Evolutionary conservation across 1,139 yeast species (phyloP).

Genomic region (Debaryomyces subglobosus): DNA sequence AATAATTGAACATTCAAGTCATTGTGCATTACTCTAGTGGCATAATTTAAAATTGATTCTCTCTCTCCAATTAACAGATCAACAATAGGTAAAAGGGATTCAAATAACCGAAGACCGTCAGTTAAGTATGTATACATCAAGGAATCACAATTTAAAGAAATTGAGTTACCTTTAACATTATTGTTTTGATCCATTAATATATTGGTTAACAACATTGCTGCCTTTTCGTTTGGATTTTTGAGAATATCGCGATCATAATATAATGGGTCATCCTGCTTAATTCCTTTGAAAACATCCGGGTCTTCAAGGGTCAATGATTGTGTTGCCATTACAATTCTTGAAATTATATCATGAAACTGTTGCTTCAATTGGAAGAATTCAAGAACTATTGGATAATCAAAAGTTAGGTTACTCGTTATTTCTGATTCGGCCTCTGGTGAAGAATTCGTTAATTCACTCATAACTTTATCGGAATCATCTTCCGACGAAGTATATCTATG

Average conservation of each 20-base stretch:
- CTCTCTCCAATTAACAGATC: constrained; percentile 69
- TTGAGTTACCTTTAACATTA: constrained; percentile 43
- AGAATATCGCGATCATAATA: constrained; percentile 44
- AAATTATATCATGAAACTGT: constrained; percentile 63
- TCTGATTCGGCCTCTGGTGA: neutral
- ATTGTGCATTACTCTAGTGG: constrained; percentile 77
- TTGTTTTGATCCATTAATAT: constrained; percentile 49
- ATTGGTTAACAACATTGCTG: constrained; percentile 50
- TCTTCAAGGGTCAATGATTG: constrained; percentile 73
- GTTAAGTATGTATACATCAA: constrained; percentile 48
- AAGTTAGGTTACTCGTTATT: constrained; percentile 31
- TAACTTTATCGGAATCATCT: constrained; percentile 16
- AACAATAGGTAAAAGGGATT: constrained; percentile 47
- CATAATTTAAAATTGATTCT: constrained; percentile 68
- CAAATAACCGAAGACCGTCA: constrained; percentile 48
- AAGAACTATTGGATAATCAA: constrained; percentile 64
- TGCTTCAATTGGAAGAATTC: constrained; percentile 81
- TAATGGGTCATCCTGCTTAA: constrained; percentile 58
- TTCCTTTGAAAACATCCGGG: constrained; percentile 69
- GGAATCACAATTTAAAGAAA: constrained; percentile 52
- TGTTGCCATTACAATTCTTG: constrained; percentile 65
- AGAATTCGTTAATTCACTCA: constrained; percentile 3
- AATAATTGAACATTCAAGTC: constrained; percentile 66
- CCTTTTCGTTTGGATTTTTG: constrained; percentile 51
- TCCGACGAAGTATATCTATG: constrained; percentile 30